A percentile compares a stretch with the other conserved stretches of the same genome.
Evolutionary conservation across 2,329 filamentous ascomycete species (phyloP).

Genomic region (Dothidotthia symphoricarpi): DNA sequence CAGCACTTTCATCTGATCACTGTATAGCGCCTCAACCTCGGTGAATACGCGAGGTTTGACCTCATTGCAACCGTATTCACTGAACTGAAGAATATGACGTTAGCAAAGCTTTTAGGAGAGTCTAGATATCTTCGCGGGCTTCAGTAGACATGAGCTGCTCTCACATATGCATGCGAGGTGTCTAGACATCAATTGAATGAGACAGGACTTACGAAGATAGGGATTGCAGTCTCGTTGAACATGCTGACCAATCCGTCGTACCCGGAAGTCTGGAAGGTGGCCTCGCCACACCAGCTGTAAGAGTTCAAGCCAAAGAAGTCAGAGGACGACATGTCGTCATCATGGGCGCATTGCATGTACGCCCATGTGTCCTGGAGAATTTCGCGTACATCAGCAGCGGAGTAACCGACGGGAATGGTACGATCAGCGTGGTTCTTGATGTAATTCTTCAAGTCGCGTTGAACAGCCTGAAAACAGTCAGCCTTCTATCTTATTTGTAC

Average conservation of each 20-base stretch:
- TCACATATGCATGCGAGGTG: too few relatives aligned
- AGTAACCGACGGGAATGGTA: conserved; percentile 66
- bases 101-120: background rate
- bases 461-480: conserved; percentile 50
- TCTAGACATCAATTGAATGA: background rate
- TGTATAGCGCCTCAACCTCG: conserved; percentile 72
- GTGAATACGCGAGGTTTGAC: conserved; percentile 66
- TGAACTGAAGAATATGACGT: conserved; percentile 56
- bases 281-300: conserved; percentile 71
- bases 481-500: background rate
- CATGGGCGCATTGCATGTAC: conserved; percentile 66
- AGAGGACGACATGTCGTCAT: conserved; percentile 60
- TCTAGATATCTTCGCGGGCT: background rate
- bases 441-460: conserved; percentile 67
- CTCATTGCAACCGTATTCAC: conserved; percentile 75
- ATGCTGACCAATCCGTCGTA: conserved; percentile 63
- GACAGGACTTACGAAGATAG: conserved; percentile 58
- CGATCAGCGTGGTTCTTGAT: conserved; percentile 59
- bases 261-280: conserved; percentile 58
- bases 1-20: conserved; percentile 67
- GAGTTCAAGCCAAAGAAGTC: conserved; percentile 78
- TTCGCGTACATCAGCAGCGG: conserved; percentile 70
- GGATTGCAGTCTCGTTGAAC: conserved; percentile 66
- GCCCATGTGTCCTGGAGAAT: conserved; percentile 73
- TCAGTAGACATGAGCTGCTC: too few relatives aligned